A percentile compares a stretch with the other conserved stretches of the same genome.
phyloP scores from a whole-genome alignment of 139 green algal genomes.

The Bryopsis sp. region DNA sequence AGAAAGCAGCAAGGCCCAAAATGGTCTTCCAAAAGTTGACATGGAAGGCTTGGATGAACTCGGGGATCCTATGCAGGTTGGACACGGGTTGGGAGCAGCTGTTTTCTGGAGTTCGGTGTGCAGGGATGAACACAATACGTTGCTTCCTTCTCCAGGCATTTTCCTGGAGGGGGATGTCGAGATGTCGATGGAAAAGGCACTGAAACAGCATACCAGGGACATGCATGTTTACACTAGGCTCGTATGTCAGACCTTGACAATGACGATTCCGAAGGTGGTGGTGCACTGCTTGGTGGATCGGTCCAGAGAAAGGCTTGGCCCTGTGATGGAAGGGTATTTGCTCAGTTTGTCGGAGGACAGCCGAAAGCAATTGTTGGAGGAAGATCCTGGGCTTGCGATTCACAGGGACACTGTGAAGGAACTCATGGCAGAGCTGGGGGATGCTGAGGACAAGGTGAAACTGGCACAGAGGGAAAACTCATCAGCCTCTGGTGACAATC shows the following conservation, averaged over 20 bases:
- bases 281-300: slow-evolving; percentile 18
- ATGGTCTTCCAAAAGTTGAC: neutral
- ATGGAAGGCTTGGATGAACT: neutral
- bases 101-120: slow-evolving; percentile 16
- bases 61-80: neutral
- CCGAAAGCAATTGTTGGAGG: slow-evolving; percentile 4
- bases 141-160: slow-evolving; percentile 17
- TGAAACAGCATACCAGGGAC: slow-evolving; percentile 10
- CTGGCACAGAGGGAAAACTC: neutral
- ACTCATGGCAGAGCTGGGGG: neutral
- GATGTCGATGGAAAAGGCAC: slow-evolving; percentile 7
- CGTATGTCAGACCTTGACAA: slow-evolving; percentile 10
- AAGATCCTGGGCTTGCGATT: neutral
- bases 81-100: slow-evolving; percentile 13
- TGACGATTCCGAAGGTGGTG: slow-evolving; percentile 19
- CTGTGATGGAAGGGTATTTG: slow-evolving; percentile 16
- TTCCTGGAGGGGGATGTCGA: slow-evolving; percentile 8
- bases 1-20: neutral
- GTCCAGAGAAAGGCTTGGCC: neutral
- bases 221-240: slow-evolving; percentile 16
- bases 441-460: slow-evolving; percentile 14
- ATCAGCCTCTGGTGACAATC: neutral
- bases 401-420: neutral
- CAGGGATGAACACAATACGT: slow-evolving; percentile 7
- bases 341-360: neutral